phyloP scores from a whole-genome alignment of 2,329 filamentous ascomycete species.

The Colletotrichum kahawae region DNA sequence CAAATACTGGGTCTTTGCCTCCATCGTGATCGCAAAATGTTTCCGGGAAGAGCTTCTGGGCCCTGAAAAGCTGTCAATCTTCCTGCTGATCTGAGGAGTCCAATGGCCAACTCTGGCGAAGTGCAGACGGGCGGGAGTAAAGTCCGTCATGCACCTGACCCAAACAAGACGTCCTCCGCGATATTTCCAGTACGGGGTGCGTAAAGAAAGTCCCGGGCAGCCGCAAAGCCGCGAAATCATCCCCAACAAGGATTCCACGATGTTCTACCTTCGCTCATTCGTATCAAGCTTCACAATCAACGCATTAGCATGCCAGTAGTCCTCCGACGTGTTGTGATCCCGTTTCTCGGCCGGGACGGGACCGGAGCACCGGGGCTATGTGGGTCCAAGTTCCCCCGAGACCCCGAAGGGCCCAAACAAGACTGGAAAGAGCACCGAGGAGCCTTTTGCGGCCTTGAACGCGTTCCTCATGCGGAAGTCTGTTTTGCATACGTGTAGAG shows the following conservation, averaged over 20 bases:
- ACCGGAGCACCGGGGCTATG: background rate
- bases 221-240: background rate
- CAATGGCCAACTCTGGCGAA: background rate
- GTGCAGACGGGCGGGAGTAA: background rate
- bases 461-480: background rate
- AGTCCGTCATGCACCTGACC: background rate
- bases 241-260: background rate
- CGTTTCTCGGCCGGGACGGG: background rate
- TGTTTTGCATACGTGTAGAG: fast-evolving
- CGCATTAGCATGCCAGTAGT: background rate
- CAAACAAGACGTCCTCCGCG: background rate
- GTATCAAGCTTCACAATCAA: fast-evolving
- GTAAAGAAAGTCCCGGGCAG: background rate
- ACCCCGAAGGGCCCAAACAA: background rate
- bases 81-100: background rate
- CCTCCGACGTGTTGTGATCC: background rate
- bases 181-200: background rate
- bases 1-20: background rate
- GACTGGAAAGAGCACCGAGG: background rate
- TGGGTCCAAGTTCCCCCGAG: background rate
- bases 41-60: too few species aligned
- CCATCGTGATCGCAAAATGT: background rate
- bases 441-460: background rate
- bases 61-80: background rate
- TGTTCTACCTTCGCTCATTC: fast-evolving